These are phyloP conservation scores for Lumnitzera racemosa DNA, from an alignment of 345 rosid species.

Conservation along the genomic window DNA sequence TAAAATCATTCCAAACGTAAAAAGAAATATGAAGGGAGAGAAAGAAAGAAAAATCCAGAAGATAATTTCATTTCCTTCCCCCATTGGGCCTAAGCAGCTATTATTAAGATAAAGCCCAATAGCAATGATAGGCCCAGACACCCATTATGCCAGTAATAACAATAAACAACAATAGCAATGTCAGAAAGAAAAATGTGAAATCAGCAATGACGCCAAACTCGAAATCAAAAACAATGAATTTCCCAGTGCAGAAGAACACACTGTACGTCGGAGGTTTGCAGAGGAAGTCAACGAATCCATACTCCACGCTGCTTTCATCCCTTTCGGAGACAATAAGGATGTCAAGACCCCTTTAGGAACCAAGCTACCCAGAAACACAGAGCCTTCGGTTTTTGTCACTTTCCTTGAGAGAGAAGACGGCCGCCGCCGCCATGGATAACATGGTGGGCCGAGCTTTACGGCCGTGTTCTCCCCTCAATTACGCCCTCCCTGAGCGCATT, in stretches of 20 bases:
- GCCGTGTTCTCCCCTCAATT: constrained; percentile 96
- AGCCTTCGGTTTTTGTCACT: constrained; percentile 95
- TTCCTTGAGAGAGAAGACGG: constrained; percentile 88
- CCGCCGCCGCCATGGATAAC: constrained; percentile 90
- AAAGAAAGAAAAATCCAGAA: too few species aligned
- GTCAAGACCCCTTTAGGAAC: constrained; percentile 93
- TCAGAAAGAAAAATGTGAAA: too few species aligned
- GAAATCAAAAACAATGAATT: constrained; percentile 19
- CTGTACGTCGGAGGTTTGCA: constrained; percentile 87
- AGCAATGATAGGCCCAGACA: too few species aligned
- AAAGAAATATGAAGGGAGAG: too few species aligned
- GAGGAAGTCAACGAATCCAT: constrained; percentile 95
- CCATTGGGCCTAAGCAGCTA: too few species aligned
- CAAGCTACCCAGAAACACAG: constrained; percentile 98
- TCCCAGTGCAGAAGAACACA: constrained; percentile 92
- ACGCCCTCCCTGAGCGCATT: constrained; percentile 88
- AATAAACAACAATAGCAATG: too few species aligned
- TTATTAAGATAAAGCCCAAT: too few species aligned
- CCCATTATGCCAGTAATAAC: too few species aligned
- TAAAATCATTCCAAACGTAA: too few species aligned
- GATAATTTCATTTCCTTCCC: too few species aligned
- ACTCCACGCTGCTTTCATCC: constrained; percentile 90
- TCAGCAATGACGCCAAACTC: too few species aligned
- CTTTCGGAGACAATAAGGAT: constrained; percentile 95
- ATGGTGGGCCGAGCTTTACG: constrained; percentile 98